Conservation (phyloP, 2,329 filamentous ascomycete species). For the Dryadomyces quercus-mongolicae region DNA sequence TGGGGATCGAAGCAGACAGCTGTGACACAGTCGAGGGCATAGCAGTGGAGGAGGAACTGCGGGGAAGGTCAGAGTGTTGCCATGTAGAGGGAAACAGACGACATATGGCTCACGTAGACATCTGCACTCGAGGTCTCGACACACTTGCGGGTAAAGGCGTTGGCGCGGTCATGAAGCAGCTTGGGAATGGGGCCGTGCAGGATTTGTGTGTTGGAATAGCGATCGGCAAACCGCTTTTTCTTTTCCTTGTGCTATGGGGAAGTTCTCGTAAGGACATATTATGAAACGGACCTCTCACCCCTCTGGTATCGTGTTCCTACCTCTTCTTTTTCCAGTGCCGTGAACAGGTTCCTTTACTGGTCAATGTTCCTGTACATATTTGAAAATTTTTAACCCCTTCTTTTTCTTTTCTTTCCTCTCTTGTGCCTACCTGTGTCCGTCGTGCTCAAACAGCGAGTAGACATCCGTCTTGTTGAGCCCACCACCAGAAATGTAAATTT, state of each 20-base stretch:
- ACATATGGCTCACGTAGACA: constrained; percentile 5
- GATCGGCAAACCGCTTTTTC: constrained; percentile 3
- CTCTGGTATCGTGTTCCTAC: not conserved
- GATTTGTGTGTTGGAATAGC: constrained; percentile 5
- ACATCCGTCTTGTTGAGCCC: constrained; percentile 5
- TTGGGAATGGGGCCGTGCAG: not conserved
- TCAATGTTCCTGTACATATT: not conserved
- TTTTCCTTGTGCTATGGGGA: constrained; percentile 3
- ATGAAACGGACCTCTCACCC: too few species aligned
- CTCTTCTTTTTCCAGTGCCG: constrained; percentile 2
- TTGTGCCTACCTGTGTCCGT: not conserved
- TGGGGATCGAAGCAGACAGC: constrained; percentile 6
- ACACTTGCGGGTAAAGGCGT: constrained; percentile 3
- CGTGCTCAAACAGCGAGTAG: constrained; percentile 6
- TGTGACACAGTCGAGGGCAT: constrained; percentile 7
- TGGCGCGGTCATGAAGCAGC: constrained; percentile 6
- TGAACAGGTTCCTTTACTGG: constrained; percentile 3
- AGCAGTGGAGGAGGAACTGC: constrained; percentile 7
- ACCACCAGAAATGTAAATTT: constrained; percentile 3
- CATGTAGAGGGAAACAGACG: not conserved
- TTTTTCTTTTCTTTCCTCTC: not conserved
- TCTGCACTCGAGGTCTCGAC: not conserved
- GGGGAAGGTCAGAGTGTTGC: not conserved
- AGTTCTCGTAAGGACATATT: not conserved
- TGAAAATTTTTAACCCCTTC: too few species aligned